Evolutionary conservation across 2,329 filamentous ascomycete genomes (phyloP), one percentile per base, ranked within the genome.

Genomic region (Microcyclospora tardicrescens): DNA sequence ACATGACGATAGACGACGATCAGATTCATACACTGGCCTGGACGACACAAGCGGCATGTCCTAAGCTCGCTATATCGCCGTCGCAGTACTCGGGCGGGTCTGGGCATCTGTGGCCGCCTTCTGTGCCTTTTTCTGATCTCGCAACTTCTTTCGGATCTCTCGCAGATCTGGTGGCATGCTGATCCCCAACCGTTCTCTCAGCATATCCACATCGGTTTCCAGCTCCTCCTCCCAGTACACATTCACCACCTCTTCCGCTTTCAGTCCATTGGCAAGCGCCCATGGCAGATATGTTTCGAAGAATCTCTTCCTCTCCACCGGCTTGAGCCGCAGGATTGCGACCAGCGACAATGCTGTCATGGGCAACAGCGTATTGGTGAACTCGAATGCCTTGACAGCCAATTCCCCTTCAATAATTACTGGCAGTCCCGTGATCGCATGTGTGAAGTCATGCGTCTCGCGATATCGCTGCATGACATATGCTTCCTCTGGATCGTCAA

Each of bases 381-480:
- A 98, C 65, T 98, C 91, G 50, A 98, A 94, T 0, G 87, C 86
- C 65, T 98, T 98, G 50, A 98, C 72, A n/a, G 89, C 91, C 10
- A 98, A 74, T 67, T 98, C 91, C 16, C 91, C 91, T 66, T 98
- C 91, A n/a, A 86, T 74, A 46, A 94, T 81, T 32, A 93, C 76
- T 0, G 91, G 91, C 35, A 98, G 64, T 0, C 89, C 89, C 0
- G 87, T 94, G 37, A 98, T 69, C 0, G 91, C 89, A 61, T 98
- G 91, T 65, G 93, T 95, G 63, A 98, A 95, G 60, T 98, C 91
- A 61, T 98, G 91, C 49, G 83, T 93, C 63, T 98, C 91, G 45
- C 91, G 79, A 62, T 98, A 98, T 38, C 91, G 77, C 67, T 96
- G 91, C 83, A 98, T 93, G 13, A 96, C 91, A 65, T 96, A 98